Percentiles rank a stretch among this genome's conserved stretches.
Evolutionary conservation across 1,139 yeast genomes (phyloP).

Genomic region (Taphrina wiesneri): DNA sequence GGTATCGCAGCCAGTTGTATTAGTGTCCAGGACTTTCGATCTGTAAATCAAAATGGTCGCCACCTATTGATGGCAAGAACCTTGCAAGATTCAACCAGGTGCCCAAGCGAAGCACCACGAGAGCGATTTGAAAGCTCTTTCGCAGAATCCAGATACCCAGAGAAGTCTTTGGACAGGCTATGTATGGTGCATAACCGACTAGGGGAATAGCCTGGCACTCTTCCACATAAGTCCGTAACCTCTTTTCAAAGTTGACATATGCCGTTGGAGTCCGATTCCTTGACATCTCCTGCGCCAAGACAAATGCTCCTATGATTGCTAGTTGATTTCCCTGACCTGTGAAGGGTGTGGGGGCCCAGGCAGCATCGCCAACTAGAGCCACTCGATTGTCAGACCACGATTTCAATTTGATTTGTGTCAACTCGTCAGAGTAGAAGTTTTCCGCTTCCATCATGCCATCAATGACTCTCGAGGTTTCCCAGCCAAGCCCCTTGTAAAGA

Average conservation of each 20-base stretch:
- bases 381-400: neutral
- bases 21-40: too few species aligned
- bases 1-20: too few species aligned
- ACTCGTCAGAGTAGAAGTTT: conserved; percentile 2
- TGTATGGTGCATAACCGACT: neutral
- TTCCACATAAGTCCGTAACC: neutral
- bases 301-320: neutral
- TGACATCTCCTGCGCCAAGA: neutral
- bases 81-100: neutral
- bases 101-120: neutral
- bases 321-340: conserved; percentile 7
- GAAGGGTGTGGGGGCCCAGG: neutral
- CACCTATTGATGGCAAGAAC: neutral
- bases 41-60: neutral
- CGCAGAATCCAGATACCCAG: conserved; percentile 1
- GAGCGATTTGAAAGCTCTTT: neutral
- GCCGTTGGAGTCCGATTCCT: neutral
- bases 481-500: neutral
- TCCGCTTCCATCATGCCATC: neutral
- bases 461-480: neutral
- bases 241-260: neutral
- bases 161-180: conserved; percentile 1
- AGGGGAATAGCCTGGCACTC: neutral
- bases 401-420: neutral
- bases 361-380: conserved; percentile 7